Base-by-base conservation (phyloP, 73 alveolate genomes). In the Blepharisma japonicum region DNA sequence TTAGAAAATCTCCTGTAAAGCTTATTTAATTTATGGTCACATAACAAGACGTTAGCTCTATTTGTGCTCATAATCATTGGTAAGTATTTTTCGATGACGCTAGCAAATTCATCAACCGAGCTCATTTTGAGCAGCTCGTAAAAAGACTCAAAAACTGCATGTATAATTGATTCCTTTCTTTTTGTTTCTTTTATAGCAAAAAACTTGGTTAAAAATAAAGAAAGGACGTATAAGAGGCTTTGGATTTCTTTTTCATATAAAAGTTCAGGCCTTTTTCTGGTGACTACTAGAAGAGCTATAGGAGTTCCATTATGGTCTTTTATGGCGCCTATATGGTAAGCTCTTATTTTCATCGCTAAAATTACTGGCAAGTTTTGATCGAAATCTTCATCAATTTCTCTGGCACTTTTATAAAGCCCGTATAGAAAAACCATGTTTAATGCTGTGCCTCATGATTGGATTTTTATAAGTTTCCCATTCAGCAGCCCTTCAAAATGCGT, bases 261-360 rank as follows among this genome's bases (percentile, higher is more conserved):
- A 14, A 61, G 14, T 61, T 61, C 74, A 20, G 74, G 74, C 5
- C 74, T 61, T 61, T 61, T 61, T 61, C 74, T 14, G 0, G 23
- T 61, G 4, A 61, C 23, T 25, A 61, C 5, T 14, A 61, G 74
- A 2, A 61, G 39, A 9, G 47, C 74, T 8, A 61, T n/a, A 14
- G 14, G 14, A 20, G 2, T 8, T 61, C 74, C 74, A 14, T 14
- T 2, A 25, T 61, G 74, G 5, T 61, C 74, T 20, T 14, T 14
- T 18, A 61, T 8, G 3, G 23, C 39, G 2, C 74, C 74, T 25
- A 39, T 9, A 18, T n/a, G 23, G 23, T 14, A 61, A 25, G 74
- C 74, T 5, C 23, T 61, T 20, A 61, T 25, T 25, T 61, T 61
- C 74, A 25, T 61, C 23, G 5, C 23, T 20, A 61, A 0, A 14